These are phyloP conservation scores for Globisporangium barbulae DNA, from an alignment of 352 stramenopile species.

Conservation along the genomic window DNA sequence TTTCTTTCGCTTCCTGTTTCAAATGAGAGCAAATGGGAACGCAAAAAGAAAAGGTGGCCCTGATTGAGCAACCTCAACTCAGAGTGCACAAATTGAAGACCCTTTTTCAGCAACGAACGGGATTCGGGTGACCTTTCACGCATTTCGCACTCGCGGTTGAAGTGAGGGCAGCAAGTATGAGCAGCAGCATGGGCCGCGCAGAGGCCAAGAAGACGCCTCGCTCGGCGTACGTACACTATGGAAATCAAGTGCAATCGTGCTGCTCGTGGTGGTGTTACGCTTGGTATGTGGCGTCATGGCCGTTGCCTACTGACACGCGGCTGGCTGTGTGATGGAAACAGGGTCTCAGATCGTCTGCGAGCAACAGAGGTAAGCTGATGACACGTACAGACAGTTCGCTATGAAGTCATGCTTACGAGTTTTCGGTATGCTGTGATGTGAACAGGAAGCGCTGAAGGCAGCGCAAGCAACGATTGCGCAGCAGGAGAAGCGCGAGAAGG, in stretches of 20 bases:
- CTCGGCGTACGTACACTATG: constrained; percentile 22
- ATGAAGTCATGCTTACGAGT: not conserved
- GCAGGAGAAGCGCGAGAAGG: constrained; percentile 59
- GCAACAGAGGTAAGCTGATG: constrained; percentile 41
- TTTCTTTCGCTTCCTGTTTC: not conserved
- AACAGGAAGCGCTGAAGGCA: constrained; percentile 43
- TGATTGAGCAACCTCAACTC: not conserved
- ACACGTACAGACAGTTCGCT: not conserved
- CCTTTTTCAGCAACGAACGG: not conserved
- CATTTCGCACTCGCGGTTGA: not conserved
- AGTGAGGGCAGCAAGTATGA: not conserved
- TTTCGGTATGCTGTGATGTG: not conserved
- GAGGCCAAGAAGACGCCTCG: constrained; percentile 34
- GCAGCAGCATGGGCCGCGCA: constrained; percentile 18
- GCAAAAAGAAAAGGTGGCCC: not conserved
- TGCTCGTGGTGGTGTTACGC: not conserved
- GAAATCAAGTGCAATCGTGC: not conserved
- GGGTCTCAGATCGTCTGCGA: constrained; percentile 43
- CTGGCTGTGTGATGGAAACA: constrained; percentile 13
- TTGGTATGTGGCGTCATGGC: not conserved
- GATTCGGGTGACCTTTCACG: constrained; percentile 5
- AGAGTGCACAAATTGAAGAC: not conserved
- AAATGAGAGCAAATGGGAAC: not conserved
- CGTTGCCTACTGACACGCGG: not conserved
- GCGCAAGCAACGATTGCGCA: constrained; percentile 57